Percentiles rank a stretch among this genome's conserved stretches.
Evolutionary conservation across 2,329 filamentous ascomycete genomes (phyloP).

Genomic region (Penicillium sclerotiorum): DNA sequence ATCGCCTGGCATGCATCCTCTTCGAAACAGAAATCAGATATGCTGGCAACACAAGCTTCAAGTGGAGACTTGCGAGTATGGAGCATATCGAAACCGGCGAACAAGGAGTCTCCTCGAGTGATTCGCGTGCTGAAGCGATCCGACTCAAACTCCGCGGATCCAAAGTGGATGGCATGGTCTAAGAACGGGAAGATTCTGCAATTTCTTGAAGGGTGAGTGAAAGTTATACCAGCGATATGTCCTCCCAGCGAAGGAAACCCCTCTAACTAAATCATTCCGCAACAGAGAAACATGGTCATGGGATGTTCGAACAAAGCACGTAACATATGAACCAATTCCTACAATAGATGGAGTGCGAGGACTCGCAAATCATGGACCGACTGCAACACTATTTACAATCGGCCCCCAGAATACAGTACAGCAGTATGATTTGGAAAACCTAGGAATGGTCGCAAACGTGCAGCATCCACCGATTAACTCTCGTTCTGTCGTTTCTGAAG

Average conservation of each 20-base stretch:
- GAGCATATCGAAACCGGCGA: constrained; percentile 85
- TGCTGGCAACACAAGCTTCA: constrained; percentile 89
- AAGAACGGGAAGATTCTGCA: constrained; percentile 97
- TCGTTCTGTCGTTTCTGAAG: constrained; percentile 80
- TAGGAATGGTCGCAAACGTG: constrained; percentile 80
- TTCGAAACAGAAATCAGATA: constrained; percentile 93
- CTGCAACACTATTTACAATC: constrained; percentile 88
- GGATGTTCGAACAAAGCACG: constrained; percentile 98
- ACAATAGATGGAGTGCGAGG: constrained; percentile 80
- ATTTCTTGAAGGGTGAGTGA: constrained; percentile 80
- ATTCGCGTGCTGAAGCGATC: constrained; percentile 82
- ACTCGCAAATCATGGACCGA: constrained; percentile 84
- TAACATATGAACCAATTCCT: constrained; percentile 85
- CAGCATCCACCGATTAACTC: constrained; percentile 80
- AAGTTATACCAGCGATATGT: not conserved
- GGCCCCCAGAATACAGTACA: constrained; percentile 87
- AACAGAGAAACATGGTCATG: constrained; percentile 83
- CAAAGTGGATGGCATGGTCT: constrained; percentile 98
- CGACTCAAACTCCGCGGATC: constrained; percentile 71
- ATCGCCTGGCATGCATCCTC: constrained; percentile 96
- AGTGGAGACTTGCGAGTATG: constrained; percentile 94
- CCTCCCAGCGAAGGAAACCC: not conserved
- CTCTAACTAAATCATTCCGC: not conserved
- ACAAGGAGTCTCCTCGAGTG: constrained; percentile 76
- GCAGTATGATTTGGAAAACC: constrained; percentile 90